Evolutionary conservation across 345 rosid genomes (phyloP), one percentile per base, ranked within the genome.

Genomic region (Aquilaria sinensis): DNA sequence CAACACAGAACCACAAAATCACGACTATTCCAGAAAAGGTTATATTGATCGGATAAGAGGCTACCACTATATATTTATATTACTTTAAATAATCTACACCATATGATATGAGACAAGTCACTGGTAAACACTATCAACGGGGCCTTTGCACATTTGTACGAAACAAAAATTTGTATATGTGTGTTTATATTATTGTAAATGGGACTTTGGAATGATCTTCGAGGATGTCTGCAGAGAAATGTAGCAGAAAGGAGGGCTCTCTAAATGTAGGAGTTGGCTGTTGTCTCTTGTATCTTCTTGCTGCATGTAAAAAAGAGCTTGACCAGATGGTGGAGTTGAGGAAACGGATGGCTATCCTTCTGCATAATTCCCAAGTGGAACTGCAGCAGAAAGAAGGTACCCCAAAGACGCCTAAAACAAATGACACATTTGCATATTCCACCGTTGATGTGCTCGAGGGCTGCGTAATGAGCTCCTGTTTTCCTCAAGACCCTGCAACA

Each of bases 291-390:
- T 78, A 77, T 70, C 58, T 88, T 15, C 63, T 84, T 50, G 83
- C 75, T 23, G 76, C 81, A 0, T 74, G 86, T 68, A 84, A 77
- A 70, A 78, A 67, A 50, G 97, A 91, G 70, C 84, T 83, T 49
- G 63, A 72, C 65, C 85, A 78, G 68, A 72, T 83, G 64, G 32
- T 53, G n/a, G 82, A 78, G 55, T 55, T 77, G 74, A 69, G 81
- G 32, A 77, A 51, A 69, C 85, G 85, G 60, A 73, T 86, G 79
- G 87, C 80, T 43, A 65, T 56, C 43, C 59, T 84, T 67, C 81
- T 90, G 31, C 73, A 70, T 56, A 71, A 64, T 16, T 67, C 58
- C 9, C 78, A 67, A 55, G 67, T 66, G 49, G 84, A 77, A n/a
- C 47, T 72, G 51, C 58, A 31, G 50, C 55, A 50, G 64, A 66